Percentiles rank a stretch among this genome's conserved stretches.
Evolutionary conservation across 306 rosid genomes (phyloP).

Genomic region (Elaeagnus macrophylla): DNA sequence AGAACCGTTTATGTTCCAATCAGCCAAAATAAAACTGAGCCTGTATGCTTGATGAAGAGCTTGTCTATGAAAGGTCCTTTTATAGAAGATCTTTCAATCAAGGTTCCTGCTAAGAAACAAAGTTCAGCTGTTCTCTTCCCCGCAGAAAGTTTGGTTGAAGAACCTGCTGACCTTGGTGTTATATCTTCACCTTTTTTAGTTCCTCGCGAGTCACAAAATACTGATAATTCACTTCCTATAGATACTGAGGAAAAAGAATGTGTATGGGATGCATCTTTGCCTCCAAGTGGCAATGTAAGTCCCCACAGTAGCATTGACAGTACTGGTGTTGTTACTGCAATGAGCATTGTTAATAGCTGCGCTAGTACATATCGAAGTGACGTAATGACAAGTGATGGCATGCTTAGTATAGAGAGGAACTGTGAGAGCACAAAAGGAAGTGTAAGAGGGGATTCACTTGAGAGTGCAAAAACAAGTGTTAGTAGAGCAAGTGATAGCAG

Average conservation of each 20-base stretch:
- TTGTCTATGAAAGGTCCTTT: conserved; percentile 71
- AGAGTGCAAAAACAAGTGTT: conserved; percentile 88
- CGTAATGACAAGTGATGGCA: conserved; percentile 67
- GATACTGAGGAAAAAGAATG: conserved; percentile 92
- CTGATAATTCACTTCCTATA: conserved; percentile 49
- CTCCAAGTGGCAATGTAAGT: conserved; percentile 97
- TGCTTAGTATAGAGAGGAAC: conserved; percentile 85
- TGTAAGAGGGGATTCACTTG: conserved; percentile 87
- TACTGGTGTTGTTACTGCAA: conserved; percentile 75
- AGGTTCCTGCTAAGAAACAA: conserved; percentile 57
- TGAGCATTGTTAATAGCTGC: conserved; percentile 90
- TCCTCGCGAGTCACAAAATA: conserved; percentile 58
- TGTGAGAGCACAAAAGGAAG: conserved; percentile 75
- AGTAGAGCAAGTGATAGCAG: conserved; percentile 93
- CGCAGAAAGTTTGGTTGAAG: conserved; percentile 57
- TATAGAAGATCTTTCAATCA: conserved; percentile 74
- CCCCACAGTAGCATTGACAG: conserved; percentile 96
- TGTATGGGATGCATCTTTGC: conserved; percentile 99
- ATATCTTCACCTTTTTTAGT: conserved; percentile 45
- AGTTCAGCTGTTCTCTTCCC: conserved; percentile 46
- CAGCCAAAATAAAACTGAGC: conserved; percentile 59
- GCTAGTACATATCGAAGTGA: conserved; percentile 86
- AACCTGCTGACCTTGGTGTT: conserved; percentile 38
- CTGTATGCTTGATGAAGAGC: conserved; percentile 71
- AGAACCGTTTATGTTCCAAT: conserved; percentile 69